Base-by-base conservation (phyloP, 2,329 filamentous ascomycete genomes). In the Stachybotrys echinatus region DNA sequence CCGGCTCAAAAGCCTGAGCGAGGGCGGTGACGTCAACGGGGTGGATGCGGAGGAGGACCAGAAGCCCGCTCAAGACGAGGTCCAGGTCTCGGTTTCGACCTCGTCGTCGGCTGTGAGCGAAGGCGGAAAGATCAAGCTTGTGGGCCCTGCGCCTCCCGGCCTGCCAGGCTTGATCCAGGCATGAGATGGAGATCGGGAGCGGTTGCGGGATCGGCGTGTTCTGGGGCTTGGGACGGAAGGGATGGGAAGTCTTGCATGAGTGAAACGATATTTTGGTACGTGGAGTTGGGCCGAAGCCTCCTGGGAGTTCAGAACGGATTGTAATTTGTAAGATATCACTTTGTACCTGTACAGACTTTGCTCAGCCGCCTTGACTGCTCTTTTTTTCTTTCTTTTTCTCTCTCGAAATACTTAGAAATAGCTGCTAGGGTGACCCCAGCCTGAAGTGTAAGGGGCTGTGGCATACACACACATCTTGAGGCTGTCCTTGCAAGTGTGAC, bases 1-100 rank as follows among this genome's bases (percentile, higher is more conserved):
- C 2, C 55, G 54, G 7, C 19, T 58, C 7, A 52, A 48, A 12
- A 50, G 46, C 23, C 48, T 57, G 20, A 47, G 50, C 2, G 57
- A 58, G 47, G 58, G 49, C 8, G 50, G 56, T 8, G 52, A 52
- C 10, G 48, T 51, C 34, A 50, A 54, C 5, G 50, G 52, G 23
- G 54, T 47, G 23, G 52, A 42, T 19, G 53, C 23, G 17, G 42
- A 45, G 4, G 54, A 52, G 2, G 60, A 61, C 17, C 59, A 62
- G 12, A 51, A 58, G 7, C 58, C 60, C 4, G 61, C 63, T 2
- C 54, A 66, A 48, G 66, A 70, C 39, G 67, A 68, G 34, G 64
- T 65, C 1, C 52, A 59, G 14, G 65, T 69, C 5, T 58, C 66
- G 14, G 60, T 67, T 17, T 60, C 55, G n/a, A 58, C 51, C 12